Conservation (phyloP, 306 rosid genomes). For the Phaseolus lunatus region DNA sequence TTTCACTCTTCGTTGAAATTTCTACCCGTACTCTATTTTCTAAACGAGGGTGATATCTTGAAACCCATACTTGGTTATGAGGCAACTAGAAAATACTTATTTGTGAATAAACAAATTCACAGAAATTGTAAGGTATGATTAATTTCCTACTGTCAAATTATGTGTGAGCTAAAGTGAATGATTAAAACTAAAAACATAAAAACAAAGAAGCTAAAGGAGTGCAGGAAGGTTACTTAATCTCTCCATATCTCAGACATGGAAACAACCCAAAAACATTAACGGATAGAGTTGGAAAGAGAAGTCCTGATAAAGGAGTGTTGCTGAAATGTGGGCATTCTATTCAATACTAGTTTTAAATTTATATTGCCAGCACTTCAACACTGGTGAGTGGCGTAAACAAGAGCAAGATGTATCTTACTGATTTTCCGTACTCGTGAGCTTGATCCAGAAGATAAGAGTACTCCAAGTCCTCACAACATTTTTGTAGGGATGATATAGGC, state of each 20-base stretch:
- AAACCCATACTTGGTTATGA: background rate
- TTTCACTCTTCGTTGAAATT: background rate
- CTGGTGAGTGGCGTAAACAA: constrained; percentile 1
- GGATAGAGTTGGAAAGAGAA: background rate
- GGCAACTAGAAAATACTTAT: constrained; percentile 10
- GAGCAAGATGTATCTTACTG: constrained; percentile 57
- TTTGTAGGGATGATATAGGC: constrained; percentile 96
- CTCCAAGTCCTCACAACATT: constrained; percentile 95
- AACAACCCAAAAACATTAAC: background rate
- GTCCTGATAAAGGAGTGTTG: background rate
- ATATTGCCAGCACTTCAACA: constrained; percentile 11
- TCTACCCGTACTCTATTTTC: background rate
- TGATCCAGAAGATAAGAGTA: constrained; percentile 88
- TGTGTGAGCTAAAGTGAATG: background rate
- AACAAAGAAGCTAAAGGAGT: constrained; percentile 14
- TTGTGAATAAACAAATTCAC: too few species aligned
- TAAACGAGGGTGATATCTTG: too few species aligned
- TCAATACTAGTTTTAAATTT: background rate
- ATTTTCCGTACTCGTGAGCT: constrained; percentile 86
- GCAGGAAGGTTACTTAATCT: constrained; percentile 9
- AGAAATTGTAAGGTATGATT: background rate
- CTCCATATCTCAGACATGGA: background rate
- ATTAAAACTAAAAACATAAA: background rate
- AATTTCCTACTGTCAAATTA: background rate
- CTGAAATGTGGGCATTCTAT: background rate